A percentile compares a stretch with the other conserved stretches of the same genome.
phyloP scores from a whole-genome alignment of 2,329 filamentous ascomycete species.

The Penicillium polonicum region DNA sequence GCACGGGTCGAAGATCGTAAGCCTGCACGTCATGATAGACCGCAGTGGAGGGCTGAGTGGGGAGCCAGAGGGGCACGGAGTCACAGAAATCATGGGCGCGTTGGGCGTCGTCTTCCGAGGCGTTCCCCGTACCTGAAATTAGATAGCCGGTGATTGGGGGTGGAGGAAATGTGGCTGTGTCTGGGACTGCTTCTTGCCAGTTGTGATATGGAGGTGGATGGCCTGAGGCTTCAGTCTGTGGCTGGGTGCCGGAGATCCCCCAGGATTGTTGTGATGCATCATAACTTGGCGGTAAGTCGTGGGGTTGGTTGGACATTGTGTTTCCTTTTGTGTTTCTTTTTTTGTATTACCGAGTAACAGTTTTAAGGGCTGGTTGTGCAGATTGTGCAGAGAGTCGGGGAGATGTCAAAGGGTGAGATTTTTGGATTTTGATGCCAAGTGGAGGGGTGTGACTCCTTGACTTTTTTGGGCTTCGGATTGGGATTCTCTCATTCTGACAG shows the following conservation, averaged over 20 bases:
- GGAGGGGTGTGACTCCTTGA: not conserved
- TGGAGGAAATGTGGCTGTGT: conserved; percentile 59
- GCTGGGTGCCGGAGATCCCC: not conserved
- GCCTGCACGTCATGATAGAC: conserved; percentile 46
- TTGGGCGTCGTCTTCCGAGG: conserved; percentile 53
- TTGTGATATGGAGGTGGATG: conserved; percentile 60
- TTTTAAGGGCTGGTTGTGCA: not conserved
- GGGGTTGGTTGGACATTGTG: conserved; percentile 1
- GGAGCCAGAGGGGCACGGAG: conserved; percentile 51
- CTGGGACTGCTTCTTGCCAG: conserved; percentile 59
- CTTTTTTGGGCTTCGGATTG: not conserved
- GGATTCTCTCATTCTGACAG: not conserved
- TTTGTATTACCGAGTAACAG: not conserved
- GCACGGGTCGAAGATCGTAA: conserved; percentile 48
- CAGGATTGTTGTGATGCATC: conserved; percentile 6
- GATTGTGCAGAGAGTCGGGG: not conserved
- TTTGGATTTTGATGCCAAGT: not conserved
- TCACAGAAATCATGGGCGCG: conserved; percentile 58
- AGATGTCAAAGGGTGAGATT: not conserved
- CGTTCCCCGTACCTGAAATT: conserved; percentile 57
- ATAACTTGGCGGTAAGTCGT: conserved; percentile 9
- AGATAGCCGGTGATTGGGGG: conserved; percentile 57
- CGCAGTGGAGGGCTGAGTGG: conserved; percentile 44
- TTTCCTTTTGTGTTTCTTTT: too few species aligned
- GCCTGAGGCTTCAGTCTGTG: not conserved